phyloP scores from a whole-genome alignment of 768 basidiomycete genomes.

The Suillus americanus region DNA sequence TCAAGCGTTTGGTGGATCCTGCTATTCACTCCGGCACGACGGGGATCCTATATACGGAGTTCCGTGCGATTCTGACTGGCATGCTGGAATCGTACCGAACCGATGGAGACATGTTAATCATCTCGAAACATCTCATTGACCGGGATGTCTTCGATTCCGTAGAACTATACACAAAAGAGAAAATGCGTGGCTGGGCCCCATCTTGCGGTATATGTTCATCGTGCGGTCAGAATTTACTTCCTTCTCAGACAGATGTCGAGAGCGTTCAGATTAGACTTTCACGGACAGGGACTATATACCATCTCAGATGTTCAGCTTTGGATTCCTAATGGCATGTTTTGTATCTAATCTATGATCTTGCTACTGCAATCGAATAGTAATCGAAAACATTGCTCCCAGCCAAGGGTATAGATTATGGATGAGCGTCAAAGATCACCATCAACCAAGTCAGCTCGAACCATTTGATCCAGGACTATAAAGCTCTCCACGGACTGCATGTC shows the following conservation, averaged over 20 bases:
- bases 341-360: not conserved
- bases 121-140: slow-evolving; percentile 79
- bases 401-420: not conserved
- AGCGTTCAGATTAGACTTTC: slow-evolving; percentile 43
- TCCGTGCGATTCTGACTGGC: slow-evolving; percentile 85
- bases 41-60: slow-evolving; percentile 82
- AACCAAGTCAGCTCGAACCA: slow-evolving; percentile 48
- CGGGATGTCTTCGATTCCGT: slow-evolving; percentile 80
- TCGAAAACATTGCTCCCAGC: not conserved
- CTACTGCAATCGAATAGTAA: not conserved
- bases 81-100: slow-evolving; percentile 95
- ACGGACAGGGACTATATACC: slow-evolving; percentile 62
- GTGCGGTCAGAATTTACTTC: slow-evolving; percentile 51
- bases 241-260: slow-evolving; percentile 19
- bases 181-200: slow-evolving; percentile 62
- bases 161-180: slow-evolving; percentile 56
- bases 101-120: slow-evolving; percentile 86
- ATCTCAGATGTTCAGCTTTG: slow-evolving; percentile 41
- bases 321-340: slow-evolving; percentile 11
- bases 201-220: slow-evolving; percentile 45
- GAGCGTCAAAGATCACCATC: slow-evolving; percentile 27
- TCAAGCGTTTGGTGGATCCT: slow-evolving; percentile 87
- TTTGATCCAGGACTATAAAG: slow-evolving; percentile 55
- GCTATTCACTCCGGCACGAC: slow-evolving; percentile 49
- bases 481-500: slow-evolving; percentile 50